phyloP scores from a whole-genome alignment of 2,329 filamentous ascomycete species.

The Epichloe baconii region DNA sequence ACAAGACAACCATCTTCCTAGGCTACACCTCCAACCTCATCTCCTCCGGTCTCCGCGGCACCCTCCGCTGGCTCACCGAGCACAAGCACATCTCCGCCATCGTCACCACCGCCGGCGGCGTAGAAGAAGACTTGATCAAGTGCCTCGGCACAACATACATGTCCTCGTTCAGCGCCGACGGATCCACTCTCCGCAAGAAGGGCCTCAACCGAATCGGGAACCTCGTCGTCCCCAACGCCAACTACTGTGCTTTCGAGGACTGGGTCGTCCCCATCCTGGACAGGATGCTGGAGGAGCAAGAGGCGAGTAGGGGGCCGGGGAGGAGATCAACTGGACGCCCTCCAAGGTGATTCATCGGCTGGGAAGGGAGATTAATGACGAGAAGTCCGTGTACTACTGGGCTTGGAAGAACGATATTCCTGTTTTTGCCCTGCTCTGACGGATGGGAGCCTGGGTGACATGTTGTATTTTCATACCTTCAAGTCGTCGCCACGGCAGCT shows the following conservation, averaged over 20 bases:
- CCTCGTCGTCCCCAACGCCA: slow-evolving; percentile 86
- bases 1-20: slow-evolving; percentile 84
- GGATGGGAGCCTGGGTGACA: slow-evolving; percentile 89
- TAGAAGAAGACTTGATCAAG: slow-evolving; percentile 98
- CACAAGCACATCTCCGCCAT: slow-evolving; percentile 87
- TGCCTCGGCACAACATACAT: slow-evolving; percentile 91
- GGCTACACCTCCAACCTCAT: slow-evolving; percentile 98
- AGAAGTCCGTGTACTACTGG: slow-evolving; percentile 91
- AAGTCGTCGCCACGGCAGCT: slow-evolving; percentile 72
- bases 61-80: slow-evolving; percentile 82
- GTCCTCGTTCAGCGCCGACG: slow-evolving; percentile 67
- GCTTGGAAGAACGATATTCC: slow-evolving; percentile 94
- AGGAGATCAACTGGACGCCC: slow-evolving; percentile 79
- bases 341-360: slow-evolving; percentile 82
- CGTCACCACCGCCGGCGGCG: slow-evolving; percentile 87
- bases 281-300: slow-evolving; percentile 85
- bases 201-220: slow-evolving; percentile 96
- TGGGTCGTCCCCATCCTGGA: slow-evolving; percentile 96
- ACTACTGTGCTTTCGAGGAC: slow-evolving; percentile 93
- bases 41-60: slow-evolving; percentile 85
- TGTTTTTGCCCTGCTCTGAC: slow-evolving; percentile 89
- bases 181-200: slow-evolving; percentile 64
- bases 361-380: slow-evolving; percentile 87
- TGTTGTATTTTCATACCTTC: slow-evolving; percentile 98
- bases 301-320: slow-evolving; percentile 58